phyloP scores from a whole-genome alignment of 805 yeast species.

The Candida argentea region DNA sequence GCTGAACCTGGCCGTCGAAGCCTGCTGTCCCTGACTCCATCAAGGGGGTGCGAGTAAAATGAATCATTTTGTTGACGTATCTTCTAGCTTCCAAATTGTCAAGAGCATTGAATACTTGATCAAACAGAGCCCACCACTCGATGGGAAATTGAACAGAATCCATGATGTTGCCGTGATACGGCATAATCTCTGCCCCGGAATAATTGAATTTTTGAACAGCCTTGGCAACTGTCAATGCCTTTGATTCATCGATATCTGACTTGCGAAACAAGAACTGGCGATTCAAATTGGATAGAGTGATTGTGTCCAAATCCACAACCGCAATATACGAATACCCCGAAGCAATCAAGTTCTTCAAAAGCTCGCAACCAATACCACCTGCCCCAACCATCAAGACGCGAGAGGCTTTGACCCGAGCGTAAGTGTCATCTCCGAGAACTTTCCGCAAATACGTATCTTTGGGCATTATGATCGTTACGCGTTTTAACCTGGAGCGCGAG shows the following conservation, averaged over 20 bases:
- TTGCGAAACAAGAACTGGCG: conserved; percentile 87
- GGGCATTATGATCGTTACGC: too few relatives aligned
- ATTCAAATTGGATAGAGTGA: conserved; percentile 84
- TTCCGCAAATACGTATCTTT: conserved; percentile 32
- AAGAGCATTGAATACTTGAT: conserved; percentile 78
- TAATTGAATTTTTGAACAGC: conserved; percentile 70
- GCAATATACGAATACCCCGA: conserved; percentile 82
- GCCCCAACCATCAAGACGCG: conserved; percentile 84
- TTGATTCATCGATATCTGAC: conserved; percentile 82
- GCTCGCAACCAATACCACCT: conserved; percentile 94
- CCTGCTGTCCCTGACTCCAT: conserved; percentile 97
- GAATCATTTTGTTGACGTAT: conserved; percentile 76
- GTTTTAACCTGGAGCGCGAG: too few relatives aligned
- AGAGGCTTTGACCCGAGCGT: conserved; percentile 21
- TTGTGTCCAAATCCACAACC: conserved; percentile 90
- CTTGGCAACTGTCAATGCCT: conserved; percentile 73
- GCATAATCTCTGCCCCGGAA: conserved; percentile 47
- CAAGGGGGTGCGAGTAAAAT: conserved; percentile 63
- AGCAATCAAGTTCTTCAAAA: conserved; percentile 68
- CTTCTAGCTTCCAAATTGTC: conserved; percentile 91
- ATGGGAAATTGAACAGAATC: conserved; percentile 62
- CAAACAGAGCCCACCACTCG: conserved; percentile 65
- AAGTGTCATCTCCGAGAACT: conserved; percentile 33
- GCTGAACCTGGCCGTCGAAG: conserved; percentile 87
- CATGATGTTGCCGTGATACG: conserved; percentile 86